Evolutionary conservation across 371 early-diverging fungal genomes (phyloP).

Genomic region (Rhizopus delemar): DNA sequence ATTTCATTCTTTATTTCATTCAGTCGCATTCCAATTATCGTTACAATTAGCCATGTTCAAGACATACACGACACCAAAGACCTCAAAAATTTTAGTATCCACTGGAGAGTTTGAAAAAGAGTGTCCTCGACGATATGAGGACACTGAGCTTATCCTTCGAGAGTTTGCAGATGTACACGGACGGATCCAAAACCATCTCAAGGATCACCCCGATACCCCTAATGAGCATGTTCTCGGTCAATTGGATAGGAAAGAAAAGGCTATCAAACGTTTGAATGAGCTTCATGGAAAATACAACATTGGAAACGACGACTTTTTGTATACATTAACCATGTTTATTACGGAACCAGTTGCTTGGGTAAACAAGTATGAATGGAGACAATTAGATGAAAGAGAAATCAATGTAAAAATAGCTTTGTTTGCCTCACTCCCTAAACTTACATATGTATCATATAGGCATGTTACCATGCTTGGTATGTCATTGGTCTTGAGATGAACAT

Average conservation of each 20-base stretch:
- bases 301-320: slow-evolving; percentile 43
- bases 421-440: slow-evolving; percentile 5
- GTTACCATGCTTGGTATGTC: slow-evolving; percentile 38
- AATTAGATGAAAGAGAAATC: slow-evolving; percentile 24
- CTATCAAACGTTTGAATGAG: slow-evolving; percentile 44
- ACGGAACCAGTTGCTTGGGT: slow-evolving; percentile 41
- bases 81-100: slow-evolving; percentile 38
- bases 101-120: slow-evolving; percentile 39
- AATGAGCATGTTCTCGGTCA: slow-evolving; percentile 18
- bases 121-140: slow-evolving; percentile 38
- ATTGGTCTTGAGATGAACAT: slow-evolving; percentile 38
- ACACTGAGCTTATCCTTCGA: slow-evolving; percentile 36
- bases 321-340: slow-evolving; percentile 44
- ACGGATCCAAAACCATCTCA: slow-evolving; percentile 27
- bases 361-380: slow-evolving; percentile 44
- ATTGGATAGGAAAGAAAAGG: slow-evolving; percentile 18
- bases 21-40: slow-evolving; percentile 18
- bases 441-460: slow-evolving; percentile 13
- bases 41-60: slow-evolving; percentile 46
- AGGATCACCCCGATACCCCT: slow-evolving; percentile 8
- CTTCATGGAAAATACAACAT: slow-evolving; percentile 52
- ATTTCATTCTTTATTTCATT: slow-evolving; percentile 15
- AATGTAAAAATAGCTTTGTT: slow-evolving; percentile 8
- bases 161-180: slow-evolving; percentile 31
- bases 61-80: slow-evolving; percentile 46